Base-by-base conservation (phyloP, 371 early-diverging fungal species). In the Mortierella sp. region DNA sequence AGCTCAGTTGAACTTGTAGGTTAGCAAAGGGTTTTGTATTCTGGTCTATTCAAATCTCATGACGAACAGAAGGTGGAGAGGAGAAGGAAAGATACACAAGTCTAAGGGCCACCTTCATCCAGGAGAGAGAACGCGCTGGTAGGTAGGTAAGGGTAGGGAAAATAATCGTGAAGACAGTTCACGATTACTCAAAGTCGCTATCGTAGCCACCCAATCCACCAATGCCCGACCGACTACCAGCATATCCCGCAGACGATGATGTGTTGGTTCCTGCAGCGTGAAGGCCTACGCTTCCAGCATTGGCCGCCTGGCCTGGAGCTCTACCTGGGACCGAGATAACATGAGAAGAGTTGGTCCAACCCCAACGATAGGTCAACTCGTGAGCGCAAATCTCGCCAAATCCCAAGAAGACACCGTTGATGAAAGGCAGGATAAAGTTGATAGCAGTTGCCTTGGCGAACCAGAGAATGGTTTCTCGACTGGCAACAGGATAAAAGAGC, bases 311-410 rank as follows among this genome's bases (percentile, higher is more conserved):
- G 53, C 21, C 53, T 26, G 68, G 55, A 15, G 82, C n/a, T 75
- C 87, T 29, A 37, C 80, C 80, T 9, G 70, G 70, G 2, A 66
- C 67, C 48, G 30, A 69, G 21, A 70, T 67, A 4, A 73, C 67
- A 65, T 70, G 80, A 9, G 73, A 59, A 29, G 80, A 79, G 30
- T 73, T 48, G 9, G 66, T 73, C 94, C 94, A 94, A 1, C 94
- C 94, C 85, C 87, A 92, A 57, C 89, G 88, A 74, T 88, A 92
- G 25, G 92, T 84, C 19, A 91, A 68, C 70, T 94, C 94, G 80
- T 94, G 93, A 26, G 94, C 93, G 59, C 92, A 86, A 37, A 94
- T 93, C 80, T 94, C 94, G 59, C 94, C 94, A 83, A 94, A 90
- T 18, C 94, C 94, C 37, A 92, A 82, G 89, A 94, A 93, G 56